Evolutionary conservation across 1,284 basidiomycete genomes (phyloP).

Genomic region (Leccinum solheimii): DNA sequence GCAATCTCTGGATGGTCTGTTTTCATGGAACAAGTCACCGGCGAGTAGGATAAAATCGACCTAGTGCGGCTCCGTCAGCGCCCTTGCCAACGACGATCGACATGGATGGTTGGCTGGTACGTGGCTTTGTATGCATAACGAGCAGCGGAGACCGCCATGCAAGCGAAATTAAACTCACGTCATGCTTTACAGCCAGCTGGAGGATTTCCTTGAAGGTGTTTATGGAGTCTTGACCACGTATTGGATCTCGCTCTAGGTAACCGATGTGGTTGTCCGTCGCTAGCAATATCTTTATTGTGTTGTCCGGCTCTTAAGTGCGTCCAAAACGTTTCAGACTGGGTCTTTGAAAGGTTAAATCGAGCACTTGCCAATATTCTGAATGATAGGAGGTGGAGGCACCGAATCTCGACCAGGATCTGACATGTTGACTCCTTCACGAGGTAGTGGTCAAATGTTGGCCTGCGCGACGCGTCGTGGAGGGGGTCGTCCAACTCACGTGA

Average conservation of each 20-base stretch:
- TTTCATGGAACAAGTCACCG: slow-evolving; percentile 98
- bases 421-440: slow-evolving; percentile 16
- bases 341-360: background rate
- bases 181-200: slow-evolving; percentile 83
- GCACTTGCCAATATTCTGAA: slow-evolving; percentile 42
- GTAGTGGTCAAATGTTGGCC: too few species aligned
- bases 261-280: slow-evolving; percentile 97
- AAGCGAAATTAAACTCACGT: slow-evolving; percentile 53
- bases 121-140: background rate
- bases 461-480: slow-evolving; percentile 11
- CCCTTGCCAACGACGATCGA: background rate
- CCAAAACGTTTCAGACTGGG: slow-evolving; percentile 4
- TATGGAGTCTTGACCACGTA: slow-evolving; percentile 93
- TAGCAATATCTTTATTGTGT: slow-evolving; percentile 81
- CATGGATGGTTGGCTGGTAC: background rate
- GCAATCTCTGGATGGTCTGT: slow-evolving; percentile 89
- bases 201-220: slow-evolving; percentile 95
- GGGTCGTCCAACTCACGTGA: slow-evolving; percentile 14
- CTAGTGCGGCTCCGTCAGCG: slow-evolving; percentile 40
- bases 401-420: slow-evolving; percentile 26
- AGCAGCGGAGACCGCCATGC: background rate
- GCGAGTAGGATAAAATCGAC: slow-evolving; percentile 94
- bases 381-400: slow-evolving; percentile 33
- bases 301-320: slow-evolving; percentile 48
- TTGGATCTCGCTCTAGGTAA: slow-evolving; percentile 91